Conservation (phyloP, 139 green algal species). For the Pleodorina starrii region DNA sequence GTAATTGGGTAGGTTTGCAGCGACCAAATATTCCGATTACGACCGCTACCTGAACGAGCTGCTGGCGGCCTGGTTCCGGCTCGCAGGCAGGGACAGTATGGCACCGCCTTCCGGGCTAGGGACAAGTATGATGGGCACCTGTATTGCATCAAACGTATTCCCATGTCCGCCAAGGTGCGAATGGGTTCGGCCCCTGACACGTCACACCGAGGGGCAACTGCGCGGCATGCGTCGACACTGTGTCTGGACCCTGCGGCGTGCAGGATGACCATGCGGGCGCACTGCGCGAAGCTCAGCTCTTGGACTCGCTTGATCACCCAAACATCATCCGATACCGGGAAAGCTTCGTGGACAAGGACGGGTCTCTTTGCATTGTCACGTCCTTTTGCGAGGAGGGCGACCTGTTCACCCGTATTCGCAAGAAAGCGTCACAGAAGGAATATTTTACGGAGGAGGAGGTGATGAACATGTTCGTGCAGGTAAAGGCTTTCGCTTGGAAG, state of each 20-base stretch:
- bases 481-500: slow-evolving; percentile 26
- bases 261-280: slow-evolving; percentile 66
- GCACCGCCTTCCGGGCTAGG: slow-evolving; percentile 56
- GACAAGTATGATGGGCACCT: slow-evolving; percentile 57
- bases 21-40: neutral
- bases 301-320: slow-evolving; percentile 71
- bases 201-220: too few relatives aligned
- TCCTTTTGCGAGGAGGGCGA: slow-evolving; percentile 75
- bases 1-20: slow-evolving; percentile 31
- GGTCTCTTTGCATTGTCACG: slow-evolving; percentile 69
- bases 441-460: slow-evolving; percentile 75
- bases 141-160: slow-evolving; percentile 75
- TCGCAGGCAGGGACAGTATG: slow-evolving; percentile 51
- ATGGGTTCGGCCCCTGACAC: neutral
- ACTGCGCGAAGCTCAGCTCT: slow-evolving; percentile 68
- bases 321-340: slow-evolving; percentile 78
- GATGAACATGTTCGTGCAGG: slow-evolving; percentile 83
- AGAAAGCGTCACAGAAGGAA: slow-evolving; percentile 41
- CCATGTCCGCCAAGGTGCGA: slow-evolving; percentile 63
- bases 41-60: neutral
- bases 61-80: neutral
- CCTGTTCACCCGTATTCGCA: slow-evolving; percentile 60
- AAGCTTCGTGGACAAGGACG: slow-evolving; percentile 73
- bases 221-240: neutral
- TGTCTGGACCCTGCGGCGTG: neutral